Base-by-base conservation (phyloP, 257 asterid genomes). In the Solanum chmielewskii region DNA sequence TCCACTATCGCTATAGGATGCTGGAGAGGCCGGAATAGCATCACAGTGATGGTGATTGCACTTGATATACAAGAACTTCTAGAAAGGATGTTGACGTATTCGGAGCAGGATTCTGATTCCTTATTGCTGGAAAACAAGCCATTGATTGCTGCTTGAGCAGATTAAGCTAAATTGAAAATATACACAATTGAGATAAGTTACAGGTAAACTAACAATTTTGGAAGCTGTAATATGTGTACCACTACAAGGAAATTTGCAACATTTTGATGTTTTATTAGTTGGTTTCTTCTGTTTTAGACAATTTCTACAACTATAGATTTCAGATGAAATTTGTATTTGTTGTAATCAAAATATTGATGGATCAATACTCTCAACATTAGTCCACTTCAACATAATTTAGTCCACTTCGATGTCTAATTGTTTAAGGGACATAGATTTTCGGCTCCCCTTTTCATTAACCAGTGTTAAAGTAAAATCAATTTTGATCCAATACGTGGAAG, bases 21-120 rank as follows among this genome's bases (percentile, higher is more conserved):
- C 90, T 96, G 99, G 99, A 94, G 96, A 89, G 98, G 99, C 56
- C 90, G 91, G 89, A 95, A 91, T 52, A 95, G 87, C 83, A 70
- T 97, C 52, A 90, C 98, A 5, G 98, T 95, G 47, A 97, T 97
- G 99, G 95, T 95, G 77, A 92, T 95, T 18, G 93, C 94, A 62
- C 82, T 93, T 8, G 99, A 97, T 89, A 92, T 97, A 90, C 94
- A 94, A 86, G 98, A 97, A 89, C 93, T 97, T 84, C 87, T 94
- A 33, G 96, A 92, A 87, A 91, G 98, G 91, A 90, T 95, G 87
- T 89, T 92, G 10, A 82, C 41, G 85, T 93, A 90, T 47, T 27
- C 88, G 15, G 90, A 88, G 35, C 78, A 87, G 29, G 91, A 93
- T 39, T 87, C 81, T 16, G 87, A 47, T 9, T 9, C 89, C 6